Base-by-base conservation (phyloP, 768 basidiomycete species). In the Suillus spraguei region DNA sequence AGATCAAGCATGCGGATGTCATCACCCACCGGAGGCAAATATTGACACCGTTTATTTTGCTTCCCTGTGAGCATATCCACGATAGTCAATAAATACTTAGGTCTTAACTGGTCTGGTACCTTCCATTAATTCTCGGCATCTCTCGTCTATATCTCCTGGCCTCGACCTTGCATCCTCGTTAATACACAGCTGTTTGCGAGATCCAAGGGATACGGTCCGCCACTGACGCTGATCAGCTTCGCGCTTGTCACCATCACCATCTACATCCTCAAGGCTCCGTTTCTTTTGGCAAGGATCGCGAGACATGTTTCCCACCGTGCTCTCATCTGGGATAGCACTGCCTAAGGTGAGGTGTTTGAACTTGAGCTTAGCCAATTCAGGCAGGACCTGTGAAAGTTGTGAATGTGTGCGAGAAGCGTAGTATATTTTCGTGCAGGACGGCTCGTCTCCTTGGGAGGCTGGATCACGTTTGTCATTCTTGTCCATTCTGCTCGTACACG, bases 321-420 rank as follows among this genome's bases (percentile, higher is more conserved):
- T 64, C 56, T 65, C 50, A 4, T 62, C 59, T 39, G 24, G 24
- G 28, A 41, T 24, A 32, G 62, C 24, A 44, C 59, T 44, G 42
- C 39, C 42, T 33, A 64, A 58, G 22, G 73, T 73, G 33, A 68
- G 60, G 55, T 78, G 60, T 20, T 76, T 72, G 72, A 95, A 73
- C 65, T 81, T 81, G n/a, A 97, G 84, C 68, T 87, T 90, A 46
- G 79, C 82, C 11, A 98, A 80, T 71, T 99, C 97, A 4, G 91
- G 89, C 20, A 95, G 81, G 4, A 99, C 83, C 73, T 99, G 97
- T 2, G 95, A 83, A 4, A 99, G 85, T 70, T 99, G 97, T 2
- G 96, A 96, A 76, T 99, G 97, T 0, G 97, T 99, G 38, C 97
- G 83, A 0, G 97, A 99, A 0, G 96, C 92, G 71, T 96, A 97